Percentiles rank a stretch among this genome's conserved stretches.
These are phyloP conservation scores for Solanum medicagineum DNA, from an alignment of 257 asterid genomes.

Conservation along the genomic window DNA sequence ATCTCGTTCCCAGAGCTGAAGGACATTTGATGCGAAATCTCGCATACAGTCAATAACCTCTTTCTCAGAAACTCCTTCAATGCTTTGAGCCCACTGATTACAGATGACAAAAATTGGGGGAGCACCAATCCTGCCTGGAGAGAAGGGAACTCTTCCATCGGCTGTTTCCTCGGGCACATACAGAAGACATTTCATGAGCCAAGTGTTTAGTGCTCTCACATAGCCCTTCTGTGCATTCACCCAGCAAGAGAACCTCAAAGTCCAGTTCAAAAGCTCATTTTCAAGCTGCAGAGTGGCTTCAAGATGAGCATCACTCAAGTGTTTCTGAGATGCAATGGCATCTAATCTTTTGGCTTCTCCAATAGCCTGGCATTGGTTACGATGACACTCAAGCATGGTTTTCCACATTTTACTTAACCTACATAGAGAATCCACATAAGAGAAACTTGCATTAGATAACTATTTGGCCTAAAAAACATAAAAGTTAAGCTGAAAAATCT, in stretches of 20 bases:
- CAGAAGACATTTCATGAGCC: conserved; percentile 91
- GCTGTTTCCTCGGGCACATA: conserved; percentile 91
- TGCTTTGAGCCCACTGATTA: conserved; percentile 77
- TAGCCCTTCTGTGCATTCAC: conserved; percentile 66
- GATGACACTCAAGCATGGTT: conserved; percentile 89
- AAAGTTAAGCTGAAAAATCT: neutral
- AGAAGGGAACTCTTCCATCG: conserved; percentile 79
- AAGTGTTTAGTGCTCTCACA: conserved; percentile 55
- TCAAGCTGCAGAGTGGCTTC: conserved; percentile 83
- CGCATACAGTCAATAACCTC: conserved; percentile 78
- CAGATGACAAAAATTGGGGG: conserved; percentile 77
- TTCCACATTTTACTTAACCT: conserved; percentile 92
- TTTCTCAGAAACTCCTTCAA: conserved; percentile 67
- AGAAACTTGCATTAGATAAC: neutral
- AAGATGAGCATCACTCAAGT: conserved; percentile 59
- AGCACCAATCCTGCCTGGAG: conserved; percentile 92
- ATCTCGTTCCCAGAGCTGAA: conserved; percentile 72
- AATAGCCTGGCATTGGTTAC: conserved; percentile 69
- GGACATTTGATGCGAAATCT: conserved; percentile 52
- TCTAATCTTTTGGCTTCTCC: conserved; percentile 69
- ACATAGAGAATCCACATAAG: neutral
- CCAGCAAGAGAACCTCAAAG: conserved; percentile 72
- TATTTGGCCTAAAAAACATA: neutral
- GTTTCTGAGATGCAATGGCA: conserved; percentile 55
- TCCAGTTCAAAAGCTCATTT: conserved; percentile 73